These are phyloP conservation scores for Arctium lappa DNA, from an alignment of 129 eudicot genomes.

Conservation along the genomic window DNA sequence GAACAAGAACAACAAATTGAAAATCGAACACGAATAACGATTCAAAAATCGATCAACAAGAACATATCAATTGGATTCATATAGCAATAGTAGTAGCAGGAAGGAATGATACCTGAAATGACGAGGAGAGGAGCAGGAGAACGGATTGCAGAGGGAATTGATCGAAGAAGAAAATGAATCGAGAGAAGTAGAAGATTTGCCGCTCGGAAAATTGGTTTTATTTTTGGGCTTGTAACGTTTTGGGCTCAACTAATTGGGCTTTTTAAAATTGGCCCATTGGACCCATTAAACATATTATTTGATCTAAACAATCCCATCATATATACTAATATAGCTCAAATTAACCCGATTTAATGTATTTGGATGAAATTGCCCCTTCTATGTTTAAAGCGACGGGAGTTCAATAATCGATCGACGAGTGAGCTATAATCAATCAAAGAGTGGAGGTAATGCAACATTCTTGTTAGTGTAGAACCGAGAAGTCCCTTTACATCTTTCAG, in stretches of 20 bases:
- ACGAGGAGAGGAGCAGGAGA: background rate
- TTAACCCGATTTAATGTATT: background rate
- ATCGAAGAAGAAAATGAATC: slow-evolving; percentile 1
- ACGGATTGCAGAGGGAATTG: slow-evolving; percentile 7
- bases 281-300: background rate
- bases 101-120: background rate
- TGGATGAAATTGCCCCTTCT: background rate
- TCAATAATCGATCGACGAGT: too few relatives aligned
- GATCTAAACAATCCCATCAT: background rate
- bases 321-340: background rate
- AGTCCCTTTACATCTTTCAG: background rate
- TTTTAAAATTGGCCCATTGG: background rate
- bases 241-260: background rate
- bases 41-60: background rate
- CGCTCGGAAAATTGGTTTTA: background rate
- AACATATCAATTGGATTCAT: slow-evolving; percentile 1
- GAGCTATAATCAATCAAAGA: background rate
- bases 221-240: background rate
- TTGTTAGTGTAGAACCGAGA: background rate
- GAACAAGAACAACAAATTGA: background rate
- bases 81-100: background rate
- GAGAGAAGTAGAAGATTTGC: background rate
- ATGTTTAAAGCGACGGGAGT: background rate
- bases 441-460: background rate
- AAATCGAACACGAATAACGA: background rate